Evolutionary conservation across 1,284 basidiomycete species (phyloP).

Genomic region (Naganishia sp.): DNA sequence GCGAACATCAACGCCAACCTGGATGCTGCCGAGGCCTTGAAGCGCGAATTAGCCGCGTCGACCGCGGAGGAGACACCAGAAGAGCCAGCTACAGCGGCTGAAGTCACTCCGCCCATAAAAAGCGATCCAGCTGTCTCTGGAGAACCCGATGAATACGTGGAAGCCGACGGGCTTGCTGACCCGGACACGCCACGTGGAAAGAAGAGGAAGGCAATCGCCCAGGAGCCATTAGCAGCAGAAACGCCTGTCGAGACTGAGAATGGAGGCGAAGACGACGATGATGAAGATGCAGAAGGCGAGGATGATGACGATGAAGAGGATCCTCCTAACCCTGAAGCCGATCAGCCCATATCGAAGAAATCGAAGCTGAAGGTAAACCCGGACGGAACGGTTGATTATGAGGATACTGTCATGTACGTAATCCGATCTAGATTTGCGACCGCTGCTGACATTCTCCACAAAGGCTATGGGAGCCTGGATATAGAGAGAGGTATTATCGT

Average conservation of each 20-base stretch:
- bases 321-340: conserved; percentile 50
- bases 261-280: conserved; percentile 57
- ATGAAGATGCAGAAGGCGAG: conserved; percentile 58
- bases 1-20: conserved; percentile 92
- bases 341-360: conserved; percentile 56
- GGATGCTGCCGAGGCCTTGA: conserved; percentile 89
- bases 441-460: neutral
- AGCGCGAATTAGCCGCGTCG: conserved; percentile 76
- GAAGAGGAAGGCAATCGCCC: conserved; percentile 70
- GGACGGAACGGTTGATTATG: conserved; percentile 86
- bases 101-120: conserved; percentile 33
- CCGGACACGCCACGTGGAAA: conserved; percentile 54
- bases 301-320: conserved; percentile 40
- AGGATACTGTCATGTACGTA: conserved; percentile 85
- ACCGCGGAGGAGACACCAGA: neutral
- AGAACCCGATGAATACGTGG: conserved; percentile 40
- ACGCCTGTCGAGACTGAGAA: conserved; percentile 44
- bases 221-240: conserved; percentile 9
- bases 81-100: conserved; percentile 28
- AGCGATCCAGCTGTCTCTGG: conserved; percentile 34
- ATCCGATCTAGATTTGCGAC: neutral
- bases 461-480: conserved; percentile 91
- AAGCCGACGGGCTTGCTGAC: conserved; percentile 43
- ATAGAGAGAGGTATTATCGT: conserved; percentile 90
- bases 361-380: conserved; percentile 70